Conservation (phyloP, 371 early-diverging fungal genomes). For the Mortierella sp. region DNA sequence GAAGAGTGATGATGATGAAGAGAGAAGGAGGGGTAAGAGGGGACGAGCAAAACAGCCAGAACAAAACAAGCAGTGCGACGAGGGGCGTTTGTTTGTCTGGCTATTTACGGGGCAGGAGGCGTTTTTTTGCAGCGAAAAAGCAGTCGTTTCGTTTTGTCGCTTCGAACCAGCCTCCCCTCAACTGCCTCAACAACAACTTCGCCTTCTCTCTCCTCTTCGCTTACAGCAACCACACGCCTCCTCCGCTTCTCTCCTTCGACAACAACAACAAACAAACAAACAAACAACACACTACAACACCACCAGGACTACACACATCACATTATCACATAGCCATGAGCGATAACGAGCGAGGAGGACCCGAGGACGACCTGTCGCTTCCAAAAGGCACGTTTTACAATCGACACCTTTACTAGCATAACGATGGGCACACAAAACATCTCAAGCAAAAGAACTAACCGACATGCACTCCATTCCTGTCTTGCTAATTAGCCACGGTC, state of each 20-base stretch:
- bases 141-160: not conserved
- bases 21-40: not conserved
- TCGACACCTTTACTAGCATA: not conserved
- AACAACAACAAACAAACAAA: not conserved
- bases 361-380: slow-evolving; percentile 88
- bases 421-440: not conserved
- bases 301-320: not conserved
- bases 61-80: not conserved
- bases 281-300: slow-evolving; percentile 16
- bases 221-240: not conserved
- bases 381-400: slow-evolving; percentile 75
- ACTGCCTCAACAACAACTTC: not conserved
- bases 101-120: not conserved
- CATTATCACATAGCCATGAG: slow-evolving; percentile 65
- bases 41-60: too few species aligned
- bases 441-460: not conserved
- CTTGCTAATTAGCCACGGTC: slow-evolving; percentile 85
- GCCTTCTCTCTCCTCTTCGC: not conserved
- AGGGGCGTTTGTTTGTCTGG: not conserved
- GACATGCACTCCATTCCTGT: not conserved
- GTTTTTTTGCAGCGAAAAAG: not conserved
- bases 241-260: not conserved
- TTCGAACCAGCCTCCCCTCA: too few species aligned
- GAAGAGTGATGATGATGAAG: not conserved
- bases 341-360: slow-evolving; percentile 80